These are phyloP conservation scores for Arthrobotrys iridis DNA, from an alignment of 2,329 filamentous ascomycete genomes.

Conservation along the genomic window DNA sequence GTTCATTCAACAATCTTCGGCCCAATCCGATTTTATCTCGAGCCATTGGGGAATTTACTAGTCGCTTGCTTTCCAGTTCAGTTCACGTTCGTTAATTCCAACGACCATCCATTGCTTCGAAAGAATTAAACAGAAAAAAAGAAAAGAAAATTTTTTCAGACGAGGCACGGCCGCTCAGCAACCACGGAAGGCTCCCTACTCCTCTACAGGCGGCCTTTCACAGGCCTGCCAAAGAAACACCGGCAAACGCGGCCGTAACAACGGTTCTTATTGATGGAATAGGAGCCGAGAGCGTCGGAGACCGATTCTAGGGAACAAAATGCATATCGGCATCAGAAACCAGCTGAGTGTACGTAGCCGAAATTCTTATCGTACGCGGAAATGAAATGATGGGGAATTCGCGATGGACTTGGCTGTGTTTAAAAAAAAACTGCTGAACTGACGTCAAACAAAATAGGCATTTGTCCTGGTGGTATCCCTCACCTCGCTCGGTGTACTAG, in stretches of 20 bases:
- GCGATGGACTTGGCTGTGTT: not conserved
- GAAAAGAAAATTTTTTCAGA: not conserved
- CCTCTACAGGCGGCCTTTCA: slow-evolving; percentile 35
- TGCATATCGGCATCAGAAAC: slow-evolving; percentile 52
- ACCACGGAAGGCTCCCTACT: slow-evolving; percentile 17
- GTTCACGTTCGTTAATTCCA: not conserved
- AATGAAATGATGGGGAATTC: not conserved
- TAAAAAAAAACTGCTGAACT: not conserved
- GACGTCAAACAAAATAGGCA: slow-evolving; percentile 11
- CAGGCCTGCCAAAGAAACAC: slow-evolving; percentile 34
- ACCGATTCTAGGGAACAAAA: not conserved
- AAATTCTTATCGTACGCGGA: not conserved
- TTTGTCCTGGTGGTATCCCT: slow-evolving; percentile 52
- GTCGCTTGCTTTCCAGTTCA: not conserved
- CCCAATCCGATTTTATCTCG: not conserved
- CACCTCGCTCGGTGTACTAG: slow-evolving; percentile 50
- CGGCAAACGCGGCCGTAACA: slow-evolving; percentile 17
- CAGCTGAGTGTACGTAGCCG: slow-evolving; percentile 41
- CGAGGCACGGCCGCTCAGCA: not conserved
- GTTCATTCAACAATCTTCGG: not conserved
- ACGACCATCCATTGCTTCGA: not conserved
- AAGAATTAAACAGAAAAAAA: not conserved
- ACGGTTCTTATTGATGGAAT: not conserved
- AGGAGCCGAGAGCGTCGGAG: slow-evolving; percentile 1
- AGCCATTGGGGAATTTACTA: not conserved